Percentiles rank a stretch among this genome's conserved stretches.
phyloP scores from a whole-genome alignment of 139 green algal species.

The Micractinium sp. region DNA sequence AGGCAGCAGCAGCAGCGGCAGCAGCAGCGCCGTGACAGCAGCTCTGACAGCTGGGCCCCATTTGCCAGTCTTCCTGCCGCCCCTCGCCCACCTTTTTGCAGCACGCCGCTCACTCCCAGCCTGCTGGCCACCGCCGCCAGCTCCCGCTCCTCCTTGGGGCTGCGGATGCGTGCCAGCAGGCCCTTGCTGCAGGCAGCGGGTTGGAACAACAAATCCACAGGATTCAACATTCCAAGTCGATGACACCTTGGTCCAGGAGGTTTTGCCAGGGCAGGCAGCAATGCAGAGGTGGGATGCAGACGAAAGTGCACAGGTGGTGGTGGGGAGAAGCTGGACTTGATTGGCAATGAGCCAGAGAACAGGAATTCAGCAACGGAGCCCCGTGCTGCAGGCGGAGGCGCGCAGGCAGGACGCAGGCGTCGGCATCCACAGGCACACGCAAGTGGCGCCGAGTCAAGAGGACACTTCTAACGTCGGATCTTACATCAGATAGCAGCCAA shows the following conservation, averaged over 20 bases:
- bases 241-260: not conserved
- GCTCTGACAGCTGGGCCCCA: not conserved
- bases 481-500: too few species aligned
- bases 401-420: not conserved
- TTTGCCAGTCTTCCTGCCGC: not conserved
- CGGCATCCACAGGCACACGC: not conserved
- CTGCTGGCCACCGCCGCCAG: not conserved
- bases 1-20: not conserved
- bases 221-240: too few species aligned
- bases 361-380: not conserved
- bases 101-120: not conserved
- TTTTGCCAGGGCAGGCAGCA: not conserved
- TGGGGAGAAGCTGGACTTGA: not conserved
- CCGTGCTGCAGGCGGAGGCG: too few species aligned
- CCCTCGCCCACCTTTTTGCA: not conserved
- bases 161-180: not conserved
- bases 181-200: not conserved
- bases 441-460: too few species aligned
- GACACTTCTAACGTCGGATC: too few species aligned
- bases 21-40: not conserved
- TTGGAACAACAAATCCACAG: too few species aligned
- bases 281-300: not conserved
- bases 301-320: not conserved
- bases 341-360: not conserved
- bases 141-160: not conserved